Evolutionary conservation across 768 basidiomycete species (phyloP).

Genomic region (Mycena rosella): DNA sequence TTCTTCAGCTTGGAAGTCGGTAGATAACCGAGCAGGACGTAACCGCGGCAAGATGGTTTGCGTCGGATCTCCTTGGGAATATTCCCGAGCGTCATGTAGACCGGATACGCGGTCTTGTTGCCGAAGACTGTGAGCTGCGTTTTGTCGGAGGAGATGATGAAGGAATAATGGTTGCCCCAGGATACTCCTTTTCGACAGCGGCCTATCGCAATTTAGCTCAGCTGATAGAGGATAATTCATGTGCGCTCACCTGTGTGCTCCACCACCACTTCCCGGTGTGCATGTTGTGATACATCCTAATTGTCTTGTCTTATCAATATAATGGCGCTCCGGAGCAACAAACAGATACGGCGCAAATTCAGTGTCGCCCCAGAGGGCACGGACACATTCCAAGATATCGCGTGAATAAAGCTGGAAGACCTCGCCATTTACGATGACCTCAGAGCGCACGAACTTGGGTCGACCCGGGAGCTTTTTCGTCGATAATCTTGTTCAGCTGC

Average conservation of each 20-base stretch:
- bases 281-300: conserved; percentile 46
- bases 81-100: background rate
- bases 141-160: background rate
- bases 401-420: conserved; percentile 41
- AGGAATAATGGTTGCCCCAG: background rate
- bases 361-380: conserved; percentile 44
- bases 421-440: conserved; percentile 40
- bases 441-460: conserved; percentile 32
- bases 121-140: background rate
- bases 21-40: background rate
- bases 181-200: background rate
- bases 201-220: background rate
- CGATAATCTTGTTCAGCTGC: background rate
- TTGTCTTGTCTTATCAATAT: conserved; percentile 35
- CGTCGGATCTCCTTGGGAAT: background rate
- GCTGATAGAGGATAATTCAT: background rate
- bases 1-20: background rate
- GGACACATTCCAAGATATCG: conserved; percentile 46
- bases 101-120: background rate
- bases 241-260: background rate
- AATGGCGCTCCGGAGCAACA: conserved; percentile 47
- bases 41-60: background rate
- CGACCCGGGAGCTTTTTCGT: background rate
- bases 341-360: conserved; percentile 41
- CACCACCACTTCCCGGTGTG: conserved; percentile 40